Conservation (phyloP, 2,329 filamentous ascomycete genomes). For the Colletotrichum truncatum region DNA sequence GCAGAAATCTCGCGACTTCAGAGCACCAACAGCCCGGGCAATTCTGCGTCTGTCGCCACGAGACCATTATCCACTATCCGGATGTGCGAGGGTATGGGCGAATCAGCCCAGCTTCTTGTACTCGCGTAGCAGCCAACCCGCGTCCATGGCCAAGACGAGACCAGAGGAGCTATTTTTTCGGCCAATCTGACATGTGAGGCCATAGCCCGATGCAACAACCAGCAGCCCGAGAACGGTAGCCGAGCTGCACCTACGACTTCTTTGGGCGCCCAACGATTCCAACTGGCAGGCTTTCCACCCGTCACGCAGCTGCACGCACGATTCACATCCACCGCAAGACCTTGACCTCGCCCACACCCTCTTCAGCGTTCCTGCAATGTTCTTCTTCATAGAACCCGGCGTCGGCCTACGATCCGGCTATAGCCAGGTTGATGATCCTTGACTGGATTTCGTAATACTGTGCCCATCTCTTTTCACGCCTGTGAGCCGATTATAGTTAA, state of each 20-base stretch:
- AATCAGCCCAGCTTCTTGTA: not conserved
- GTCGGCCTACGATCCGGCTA: not conserved
- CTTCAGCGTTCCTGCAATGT: not conserved
- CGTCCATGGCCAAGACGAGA: not conserved
- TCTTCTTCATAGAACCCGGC: not conserved
- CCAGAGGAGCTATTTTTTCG: not conserved
- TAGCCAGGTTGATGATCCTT: not conserved
- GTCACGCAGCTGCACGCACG: not conserved
- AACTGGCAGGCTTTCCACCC: not conserved
- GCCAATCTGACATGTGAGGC: slow-evolving; percentile 14
- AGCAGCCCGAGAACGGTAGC: not conserved
- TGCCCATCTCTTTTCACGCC: not conserved
- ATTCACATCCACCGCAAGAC: not conserved
- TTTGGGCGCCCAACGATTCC: not conserved
- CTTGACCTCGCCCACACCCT: too few species aligned
- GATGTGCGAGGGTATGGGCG: not conserved
- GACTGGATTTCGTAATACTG: slow-evolving; percentile 11
- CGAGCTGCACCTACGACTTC: slow-evolving; percentile 10
- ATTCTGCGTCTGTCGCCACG: not conserved
- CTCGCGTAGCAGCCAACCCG: not conserved
- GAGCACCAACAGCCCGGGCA: not conserved
- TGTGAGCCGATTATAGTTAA: not conserved
- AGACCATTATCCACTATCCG: not conserved
- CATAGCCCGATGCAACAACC: not conserved
- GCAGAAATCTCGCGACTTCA: not conserved